Conservation (phyloP, 441 rosid genomes). For the Erysimum pusillum region DNA sequence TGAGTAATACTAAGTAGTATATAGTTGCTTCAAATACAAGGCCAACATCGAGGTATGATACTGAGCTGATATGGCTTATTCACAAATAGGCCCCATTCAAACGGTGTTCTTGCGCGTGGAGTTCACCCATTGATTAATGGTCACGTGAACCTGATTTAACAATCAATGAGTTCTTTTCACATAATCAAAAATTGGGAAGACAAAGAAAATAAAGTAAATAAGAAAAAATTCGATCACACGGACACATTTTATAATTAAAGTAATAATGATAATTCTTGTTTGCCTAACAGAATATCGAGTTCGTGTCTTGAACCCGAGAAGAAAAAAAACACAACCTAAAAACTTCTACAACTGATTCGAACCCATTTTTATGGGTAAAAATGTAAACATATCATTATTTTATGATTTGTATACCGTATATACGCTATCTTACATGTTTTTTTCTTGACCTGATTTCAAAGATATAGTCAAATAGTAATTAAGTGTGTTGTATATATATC, state of each 20-base stretch:
- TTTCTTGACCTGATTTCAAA: not conserved
- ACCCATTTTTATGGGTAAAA: not conserved
- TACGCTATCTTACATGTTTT: not conserved
- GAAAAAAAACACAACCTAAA: not conserved
- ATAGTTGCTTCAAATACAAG: not conserved
- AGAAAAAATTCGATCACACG: conserved; percentile 10
- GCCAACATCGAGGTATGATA: conserved; percentile 18
- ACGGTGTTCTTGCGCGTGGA: conserved; percentile 8
- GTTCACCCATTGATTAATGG: not conserved
- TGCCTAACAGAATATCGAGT: not conserved
- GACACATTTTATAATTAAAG: not conserved
- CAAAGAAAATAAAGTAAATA: conserved; percentile 1
- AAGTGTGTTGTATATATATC: not conserved
- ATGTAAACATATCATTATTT: not conserved
- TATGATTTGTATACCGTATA: not conserved
- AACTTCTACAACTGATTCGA: not conserved
- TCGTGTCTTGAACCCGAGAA: not conserved
- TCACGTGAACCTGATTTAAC: not conserved
- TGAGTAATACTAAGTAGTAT: not conserved
- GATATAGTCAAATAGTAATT: not conserved
- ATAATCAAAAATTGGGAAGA: not conserved
- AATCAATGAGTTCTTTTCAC: not conserved
- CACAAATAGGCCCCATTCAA: not conserved
- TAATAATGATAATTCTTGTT: not conserved
- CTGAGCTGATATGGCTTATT: not conserved